These are phyloP conservation scores for Backusella australiensis DNA, from an alignment of 192 early-diverging fungal species.

Conservation along the genomic window DNA sequence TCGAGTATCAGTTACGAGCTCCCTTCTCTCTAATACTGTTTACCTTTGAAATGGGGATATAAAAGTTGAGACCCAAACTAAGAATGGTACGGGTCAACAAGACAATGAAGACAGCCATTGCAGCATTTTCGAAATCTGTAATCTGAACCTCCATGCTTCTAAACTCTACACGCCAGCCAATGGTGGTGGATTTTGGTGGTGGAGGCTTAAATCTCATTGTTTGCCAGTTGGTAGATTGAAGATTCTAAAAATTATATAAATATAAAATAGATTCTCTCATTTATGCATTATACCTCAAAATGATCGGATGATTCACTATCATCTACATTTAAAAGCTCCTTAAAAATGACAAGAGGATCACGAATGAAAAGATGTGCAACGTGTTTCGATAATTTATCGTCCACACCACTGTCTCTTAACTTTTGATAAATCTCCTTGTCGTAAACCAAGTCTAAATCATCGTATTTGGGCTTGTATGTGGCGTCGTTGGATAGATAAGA, in stretches of 20 bases:
- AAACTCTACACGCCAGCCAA: slow-evolving; percentile 99
- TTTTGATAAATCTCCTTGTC: slow-evolving; percentile 77
- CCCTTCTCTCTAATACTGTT: no score
- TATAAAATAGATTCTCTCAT: not conserved
- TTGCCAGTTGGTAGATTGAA: slow-evolving; percentile 99
- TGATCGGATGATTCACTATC: slow-evolving; percentile 86
- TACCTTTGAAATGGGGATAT: slow-evolving; percentile 93
- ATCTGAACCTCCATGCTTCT: slow-evolving; percentile 95
- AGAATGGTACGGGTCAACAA: slow-evolving; percentile 86
- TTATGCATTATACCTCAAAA: slow-evolving; percentile 70
- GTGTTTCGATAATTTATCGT: slow-evolving; percentile 87
- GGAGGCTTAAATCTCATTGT: slow-evolving; percentile 99
- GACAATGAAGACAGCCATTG: slow-evolving; percentile 92
- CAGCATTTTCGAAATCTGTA: slow-evolving; percentile 96
- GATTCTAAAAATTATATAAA: slow-evolving; percentile 51
- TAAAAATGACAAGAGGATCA: slow-evolving; percentile 93
- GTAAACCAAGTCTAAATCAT: slow-evolving; percentile 83
- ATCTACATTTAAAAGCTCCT: slow-evolving; percentile 87
- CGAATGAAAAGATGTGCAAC: slow-evolving; percentile 97
- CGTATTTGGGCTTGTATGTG: slow-evolving; percentile 84
- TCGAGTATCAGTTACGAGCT: no score
- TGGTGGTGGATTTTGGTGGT: slow-evolving; percentile 74
- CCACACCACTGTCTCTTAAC: slow-evolving; percentile 75
- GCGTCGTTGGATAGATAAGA: slow-evolving; percentile 76
- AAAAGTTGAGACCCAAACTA: slow-evolving; percentile 89